A percentile compares a stretch with the other conserved stretches of the same genome.
Evolutionary conservation across 495 filamentous ascomycete species (phyloP).

Genomic region (Physcia stellaris): DNA sequence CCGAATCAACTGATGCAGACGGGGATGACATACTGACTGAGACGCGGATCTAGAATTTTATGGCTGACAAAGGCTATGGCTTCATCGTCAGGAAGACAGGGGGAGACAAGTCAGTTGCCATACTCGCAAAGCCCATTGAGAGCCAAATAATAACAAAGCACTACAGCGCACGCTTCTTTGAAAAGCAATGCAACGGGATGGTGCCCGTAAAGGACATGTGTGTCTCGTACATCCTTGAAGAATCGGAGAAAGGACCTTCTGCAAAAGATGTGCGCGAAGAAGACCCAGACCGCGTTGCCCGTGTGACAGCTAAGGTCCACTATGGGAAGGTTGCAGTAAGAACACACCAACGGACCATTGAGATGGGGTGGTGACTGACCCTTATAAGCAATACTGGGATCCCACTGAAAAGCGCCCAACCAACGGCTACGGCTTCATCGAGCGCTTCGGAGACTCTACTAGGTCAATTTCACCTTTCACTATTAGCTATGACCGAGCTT

Average conservation of each 20-base stretch:
- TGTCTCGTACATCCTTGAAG: conserved; percentile 5
- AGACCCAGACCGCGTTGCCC: conserved; percentile 3
- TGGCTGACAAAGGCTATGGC: too few species aligned
- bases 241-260: conserved; percentile 3
- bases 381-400: conserved; percentile 1
- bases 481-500: background rate
- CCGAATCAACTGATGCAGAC: too few species aligned
- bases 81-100: too few species aligned
- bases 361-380: background rate
- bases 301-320: conserved; percentile 4
- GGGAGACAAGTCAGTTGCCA: too few species aligned
- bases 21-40: too few species aligned
- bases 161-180: background rate
- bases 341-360: background rate
- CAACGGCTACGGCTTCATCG: conserved; percentile 8
- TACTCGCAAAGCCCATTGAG: too few species aligned
- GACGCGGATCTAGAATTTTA: too few species aligned
- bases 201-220: conserved; percentile 2
- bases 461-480: background rate
- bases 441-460: conserved; percentile 2
- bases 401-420: background rate
- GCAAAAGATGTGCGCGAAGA: conserved; percentile 6
- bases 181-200: conserved; percentile 7
- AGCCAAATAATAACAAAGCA: too few species aligned
- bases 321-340: conserved; percentile 5